Percentiles rank a stretch among this genome's conserved stretches.
Evolutionary conservation across 176 grass and related monocot species (phyloP).

Genomic region (Raddia distichophylla): DNA sequence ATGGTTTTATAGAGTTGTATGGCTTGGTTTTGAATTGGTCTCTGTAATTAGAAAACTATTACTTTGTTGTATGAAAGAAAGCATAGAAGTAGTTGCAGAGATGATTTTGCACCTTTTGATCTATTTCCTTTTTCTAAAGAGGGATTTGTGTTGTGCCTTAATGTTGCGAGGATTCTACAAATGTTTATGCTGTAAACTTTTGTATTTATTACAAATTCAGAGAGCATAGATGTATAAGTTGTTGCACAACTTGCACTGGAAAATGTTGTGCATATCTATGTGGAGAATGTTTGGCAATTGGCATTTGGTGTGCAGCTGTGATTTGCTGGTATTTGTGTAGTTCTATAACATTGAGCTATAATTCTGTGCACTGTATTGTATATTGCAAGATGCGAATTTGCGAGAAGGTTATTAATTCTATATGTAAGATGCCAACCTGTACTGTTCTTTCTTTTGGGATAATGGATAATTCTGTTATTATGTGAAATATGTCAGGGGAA

Average conservation of each 20-base stretch:
- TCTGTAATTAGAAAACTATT: conserved; percentile 1
- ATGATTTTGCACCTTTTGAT: conserved; percentile 29
- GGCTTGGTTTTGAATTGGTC: conserved; percentile 30
- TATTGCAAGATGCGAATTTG: neutral
- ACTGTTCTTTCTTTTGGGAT: neutral
- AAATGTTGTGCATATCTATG: conserved; percentile 13
- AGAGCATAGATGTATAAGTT: conserved; percentile 25
- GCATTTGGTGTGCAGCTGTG: neutral
- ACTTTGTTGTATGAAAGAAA: conserved; percentile 37
- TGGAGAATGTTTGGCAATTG: neutral
- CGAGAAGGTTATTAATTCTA: no score
- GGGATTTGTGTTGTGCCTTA: conserved; percentile 22
- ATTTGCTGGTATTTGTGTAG: neutral
- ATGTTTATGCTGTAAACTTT: conserved; percentile 7
- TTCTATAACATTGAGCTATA: neutral
- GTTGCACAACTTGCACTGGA: neutral
- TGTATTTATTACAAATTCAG: conserved; percentile 42
- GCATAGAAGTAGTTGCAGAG: conserved; percentile 40
- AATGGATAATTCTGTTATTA: neutral
- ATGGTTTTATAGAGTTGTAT: conserved; percentile 37
- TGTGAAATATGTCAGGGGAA: neutral
- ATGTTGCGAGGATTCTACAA: conserved; percentile 3
- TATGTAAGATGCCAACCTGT: neutral
- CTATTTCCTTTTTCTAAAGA: conserved; percentile 23
- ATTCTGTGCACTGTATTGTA: neutral